Evolutionary conservation across 2,329 filamentous ascomycete genomes (phyloP).

Genomic region (Colletotrichum sp.): DNA sequence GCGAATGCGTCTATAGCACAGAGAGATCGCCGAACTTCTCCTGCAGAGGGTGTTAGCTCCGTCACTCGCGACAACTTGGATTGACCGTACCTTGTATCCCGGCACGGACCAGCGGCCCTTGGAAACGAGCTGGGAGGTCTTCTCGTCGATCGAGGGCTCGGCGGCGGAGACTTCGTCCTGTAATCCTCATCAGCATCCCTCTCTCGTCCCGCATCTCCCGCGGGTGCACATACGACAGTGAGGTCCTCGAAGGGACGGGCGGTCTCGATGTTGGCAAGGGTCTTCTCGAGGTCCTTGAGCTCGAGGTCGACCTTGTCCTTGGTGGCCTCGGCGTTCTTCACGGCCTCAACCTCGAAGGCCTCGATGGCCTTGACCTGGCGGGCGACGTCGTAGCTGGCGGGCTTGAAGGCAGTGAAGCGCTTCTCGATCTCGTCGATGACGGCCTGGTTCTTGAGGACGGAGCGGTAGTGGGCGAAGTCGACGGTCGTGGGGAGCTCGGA

Average conservation of each 20-base stretch:
- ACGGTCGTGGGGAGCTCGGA: constrained; percentile 84
- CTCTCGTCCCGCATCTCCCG: neutral
- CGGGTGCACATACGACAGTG: constrained; percentile 80
- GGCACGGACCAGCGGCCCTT: constrained; percentile 98
- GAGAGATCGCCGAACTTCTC: constrained; percentile 99
- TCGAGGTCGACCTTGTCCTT: constrained; percentile 96
- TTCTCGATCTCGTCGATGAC: constrained; percentile 97
- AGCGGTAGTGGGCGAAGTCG: constrained; percentile 94
- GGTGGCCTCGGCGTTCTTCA: constrained; percentile 96
- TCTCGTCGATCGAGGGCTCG: constrained; percentile 96
- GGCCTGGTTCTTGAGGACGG: constrained; percentile 92
- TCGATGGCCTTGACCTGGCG: constrained; percentile 98
- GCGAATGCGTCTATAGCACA: constrained; percentile 73
- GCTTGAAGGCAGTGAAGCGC: constrained; percentile 91
- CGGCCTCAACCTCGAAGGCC: constrained; percentile 93
- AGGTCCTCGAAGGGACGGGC: constrained; percentile 96
- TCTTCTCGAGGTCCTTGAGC: constrained; percentile 91
- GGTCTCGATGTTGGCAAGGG: constrained; percentile 95
- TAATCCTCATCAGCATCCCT: constrained; percentile 29
- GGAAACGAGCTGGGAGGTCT: constrained; percentile 91
- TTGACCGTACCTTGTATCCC: constrained; percentile 88
- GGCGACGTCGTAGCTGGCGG: constrained; percentile 87
- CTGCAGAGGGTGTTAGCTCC: constrained; percentile 62
- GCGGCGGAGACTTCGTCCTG: constrained; percentile 95
- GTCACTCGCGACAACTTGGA: neutral